These are phyloP conservation scores for Crithidia sp. DNA, from an alignment of 208 protist genomes.

Conservation along the genomic window DNA sequence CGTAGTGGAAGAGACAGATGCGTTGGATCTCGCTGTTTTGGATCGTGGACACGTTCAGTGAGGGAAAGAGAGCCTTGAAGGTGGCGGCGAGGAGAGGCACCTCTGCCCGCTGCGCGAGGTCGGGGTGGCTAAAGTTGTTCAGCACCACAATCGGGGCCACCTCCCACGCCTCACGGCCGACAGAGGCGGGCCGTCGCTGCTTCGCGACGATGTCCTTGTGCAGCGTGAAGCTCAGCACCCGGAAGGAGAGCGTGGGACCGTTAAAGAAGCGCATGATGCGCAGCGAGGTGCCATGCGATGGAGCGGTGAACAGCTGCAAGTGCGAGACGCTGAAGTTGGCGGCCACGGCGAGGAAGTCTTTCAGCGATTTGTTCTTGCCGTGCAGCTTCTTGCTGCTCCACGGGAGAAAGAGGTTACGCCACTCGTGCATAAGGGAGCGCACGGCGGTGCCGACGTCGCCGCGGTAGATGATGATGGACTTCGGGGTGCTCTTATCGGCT, in stretches of 20 bases:
- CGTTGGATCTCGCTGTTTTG: constrained; percentile 86
- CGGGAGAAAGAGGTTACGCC: constrained; percentile 89
- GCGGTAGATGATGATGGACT: constrained; percentile 92
- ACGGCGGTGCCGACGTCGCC: constrained; percentile 84
- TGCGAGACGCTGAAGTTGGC: constrained; percentile 85
- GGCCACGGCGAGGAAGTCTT: constrained; percentile 86
- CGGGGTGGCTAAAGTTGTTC: constrained; percentile 92
- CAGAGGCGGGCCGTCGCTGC: constrained; percentile 68
- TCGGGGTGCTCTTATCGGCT: constrained; percentile 86
- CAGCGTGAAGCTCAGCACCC: constrained; percentile 88
- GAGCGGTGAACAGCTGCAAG: constrained; percentile 88
- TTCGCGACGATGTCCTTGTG: constrained; percentile 78
- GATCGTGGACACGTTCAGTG: constrained; percentile 80
- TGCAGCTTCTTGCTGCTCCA: constrained; percentile 91
- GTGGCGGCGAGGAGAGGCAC: constrained; percentile 84
- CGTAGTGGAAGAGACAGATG: constrained; percentile 89
- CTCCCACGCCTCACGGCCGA: constrained; percentile 74
- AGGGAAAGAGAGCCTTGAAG: constrained; percentile 86
- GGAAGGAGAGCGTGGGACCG: constrained; percentile 89
- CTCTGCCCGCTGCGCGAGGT: constrained; percentile 63
- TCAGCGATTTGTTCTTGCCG: constrained; percentile 90
- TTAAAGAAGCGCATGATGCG: constrained; percentile 92
- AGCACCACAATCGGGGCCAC: constrained; percentile 90
- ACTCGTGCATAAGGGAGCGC: constrained; percentile 90
- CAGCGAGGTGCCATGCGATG: constrained; percentile 82